Evolutionary conservation across 768 basidiomycete species (phyloP), one percentile per base, ranked within the genome.

Genomic region (Rhizopogon sp.): DNA sequence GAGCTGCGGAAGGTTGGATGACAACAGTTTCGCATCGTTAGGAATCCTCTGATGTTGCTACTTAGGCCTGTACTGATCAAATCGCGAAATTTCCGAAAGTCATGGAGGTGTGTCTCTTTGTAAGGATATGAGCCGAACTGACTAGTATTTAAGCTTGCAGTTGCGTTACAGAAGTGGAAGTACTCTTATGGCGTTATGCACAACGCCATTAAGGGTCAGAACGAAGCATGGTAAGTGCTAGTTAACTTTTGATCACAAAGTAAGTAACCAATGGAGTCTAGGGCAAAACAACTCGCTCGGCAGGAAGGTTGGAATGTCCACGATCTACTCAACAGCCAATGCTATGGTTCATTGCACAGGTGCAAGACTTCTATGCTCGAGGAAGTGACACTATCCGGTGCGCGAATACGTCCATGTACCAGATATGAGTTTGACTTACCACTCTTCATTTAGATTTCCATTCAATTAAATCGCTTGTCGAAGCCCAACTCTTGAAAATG

Each of bases 291-390:
- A 0, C 58, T 76, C 28, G 78, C 79, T 0, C 11, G 43, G 0
- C n/a, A 44, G 3, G 62, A 76, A 57, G 81, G 80, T 6, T 84
- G 79, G 74, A 55, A 70, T 1, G 60, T 66, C 13, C 59, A 57
- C 25, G 76, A 82, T 57, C 64, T 87, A 22, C 33, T 78, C 35
- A 67, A 68, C 11, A 67, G 70, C 3, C 70, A 69, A 2, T 56
- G 72, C 3, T 85, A 75, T 61, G 72, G 73, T 2, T 42, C 62
- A 6, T 63, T 82, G 20, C 68, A 72, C 51, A 58, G 69, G 2
- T 60, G 65, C 39, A 79, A 76, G 63, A 73, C 56, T 25, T 67
- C 56, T 5, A 60, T 74, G 13, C 45, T 80, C 2, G 79, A 85
- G 55, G 6, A 35, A 2, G 62, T 84, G 14, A 59, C 53, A 1